Evolutionary conservation across 306 rosid genomes (phyloP).

Genomic region (Sicyos edulis): DNA sequence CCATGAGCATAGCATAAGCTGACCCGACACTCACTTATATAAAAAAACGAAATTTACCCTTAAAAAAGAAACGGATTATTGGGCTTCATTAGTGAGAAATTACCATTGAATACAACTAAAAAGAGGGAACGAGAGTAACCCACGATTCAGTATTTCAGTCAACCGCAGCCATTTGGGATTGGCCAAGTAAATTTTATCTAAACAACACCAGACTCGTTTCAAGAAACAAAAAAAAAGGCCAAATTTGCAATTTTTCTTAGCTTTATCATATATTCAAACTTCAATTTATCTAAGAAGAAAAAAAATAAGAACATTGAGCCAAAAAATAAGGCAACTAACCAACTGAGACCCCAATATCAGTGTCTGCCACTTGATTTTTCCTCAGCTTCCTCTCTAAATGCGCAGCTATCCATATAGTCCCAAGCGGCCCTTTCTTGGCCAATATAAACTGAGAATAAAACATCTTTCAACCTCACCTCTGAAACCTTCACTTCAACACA

Average conservation of each 20-base stretch:
- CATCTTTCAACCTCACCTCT: slow-evolving; percentile 40
- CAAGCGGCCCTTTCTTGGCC: slow-evolving; percentile 99
- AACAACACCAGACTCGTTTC: background rate
- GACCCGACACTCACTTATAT: too few species aligned
- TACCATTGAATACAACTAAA: background rate
- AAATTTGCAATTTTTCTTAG: background rate
- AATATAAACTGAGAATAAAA: slow-evolving; percentile 97
- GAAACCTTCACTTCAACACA: slow-evolving; percentile 28
- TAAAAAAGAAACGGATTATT: background rate
- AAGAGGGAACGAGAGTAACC: background rate
- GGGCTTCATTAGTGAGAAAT: background rate
- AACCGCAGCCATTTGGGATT: background rate
- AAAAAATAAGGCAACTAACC: slow-evolving; percentile 42
- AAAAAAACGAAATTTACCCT: too few species aligned
- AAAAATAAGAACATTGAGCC: background rate
- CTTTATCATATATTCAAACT: background rate
- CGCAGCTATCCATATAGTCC: slow-evolving; percentile 99
- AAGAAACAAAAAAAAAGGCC: background rate
- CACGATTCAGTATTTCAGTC: background rate
- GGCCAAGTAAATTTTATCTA: slow-evolving; percentile 1
- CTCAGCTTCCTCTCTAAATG: slow-evolving; percentile 99
- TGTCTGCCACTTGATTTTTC: slow-evolving; percentile 97
- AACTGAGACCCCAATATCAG: slow-evolving; percentile 94
- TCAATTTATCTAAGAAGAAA: background rate
- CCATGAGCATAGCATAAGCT: too few species aligned